Base-by-base conservation (phyloP, 164 flowering plant species). In the Cinnamomum micranthum region DNA sequence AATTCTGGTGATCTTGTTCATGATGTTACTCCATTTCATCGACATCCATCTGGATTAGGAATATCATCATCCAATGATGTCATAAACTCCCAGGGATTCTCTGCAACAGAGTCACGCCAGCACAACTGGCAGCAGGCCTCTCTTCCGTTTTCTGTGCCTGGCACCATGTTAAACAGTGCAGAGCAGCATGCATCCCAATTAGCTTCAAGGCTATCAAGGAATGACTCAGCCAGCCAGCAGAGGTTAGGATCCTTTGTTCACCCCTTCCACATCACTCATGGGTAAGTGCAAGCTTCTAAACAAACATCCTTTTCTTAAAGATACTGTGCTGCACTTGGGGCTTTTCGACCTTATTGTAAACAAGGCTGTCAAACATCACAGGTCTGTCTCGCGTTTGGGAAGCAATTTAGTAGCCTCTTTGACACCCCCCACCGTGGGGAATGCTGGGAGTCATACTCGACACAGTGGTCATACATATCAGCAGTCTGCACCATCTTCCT, bases 41-140 rank as follows among this genome's bases (percentile, higher is more conserved):
- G 28, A 19, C 68, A 72, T 60, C 50, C 67, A 35, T 10, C 55
- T 33, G 66, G 52, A 31, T 41, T 35, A 59, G 65, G 67, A 24
- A 14, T 27, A 31, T 17, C 41, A 13, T 22, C 74, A 59, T 25
- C 73, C 15, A 58, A 22, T 10, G 67, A 33, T 72, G 50, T 15
- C 1, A 1, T 41, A 10, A 35, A 58, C 35, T 25, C 68, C 24
- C 74, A 72, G n/a, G 74, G 74, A 14, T 72, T 60, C 62, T 63
- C 74, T 35, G 52, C 27, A 20, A 15, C 74, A 60, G 74, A 72
- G 50, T 47, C 25, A 33, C 73, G 25, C 17, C 75, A 73, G 50
- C 69, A 73, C 58, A 73, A 65, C 47, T 73, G 75, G 75, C 69
- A 65, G 70, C 70, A 62, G 25, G 47, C 65, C 25, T 65, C 75